These are phyloP conservation scores for Sonneratia caseolaris DNA, from an alignment of 345 rosid genomes.

Conservation along the genomic window DNA sequence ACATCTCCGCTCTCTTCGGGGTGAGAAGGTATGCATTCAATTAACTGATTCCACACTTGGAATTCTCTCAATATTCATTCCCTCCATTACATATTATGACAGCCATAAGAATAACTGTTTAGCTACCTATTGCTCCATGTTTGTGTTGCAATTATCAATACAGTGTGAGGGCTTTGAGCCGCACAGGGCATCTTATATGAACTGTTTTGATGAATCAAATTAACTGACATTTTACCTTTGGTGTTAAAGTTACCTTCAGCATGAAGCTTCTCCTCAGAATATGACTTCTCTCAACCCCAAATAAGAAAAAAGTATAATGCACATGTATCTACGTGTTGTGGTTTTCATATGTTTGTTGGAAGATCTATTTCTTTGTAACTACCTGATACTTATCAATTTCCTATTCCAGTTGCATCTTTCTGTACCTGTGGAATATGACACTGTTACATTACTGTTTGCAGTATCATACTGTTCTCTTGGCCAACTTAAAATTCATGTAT, in stretches of 20 bases:
- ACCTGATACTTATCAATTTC: neutral
- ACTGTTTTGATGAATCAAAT: neutral
- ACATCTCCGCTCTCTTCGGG: constrained; percentile 69
- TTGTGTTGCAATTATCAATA: neutral
- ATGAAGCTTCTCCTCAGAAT: neutral
- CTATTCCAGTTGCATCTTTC: neutral
- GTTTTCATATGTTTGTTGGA: neutral
- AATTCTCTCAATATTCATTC: neutral
- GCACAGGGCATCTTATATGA: neutral
- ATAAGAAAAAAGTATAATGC: neutral
- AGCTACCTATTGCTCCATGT: too few relatives aligned
- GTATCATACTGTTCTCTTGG: neutral
- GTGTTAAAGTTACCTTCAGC: neutral
- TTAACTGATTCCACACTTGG: neutral
- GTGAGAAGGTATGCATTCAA: constrained; percentile 58
- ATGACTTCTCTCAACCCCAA: neutral
- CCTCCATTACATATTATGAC: neutral
- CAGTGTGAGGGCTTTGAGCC: neutral
- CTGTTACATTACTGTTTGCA: neutral
- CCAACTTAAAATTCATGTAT: too few relatives aligned
- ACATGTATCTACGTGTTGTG: too few relatives aligned
- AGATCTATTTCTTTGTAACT: neutral
- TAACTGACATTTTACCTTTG: neutral
- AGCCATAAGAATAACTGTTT: neutral
- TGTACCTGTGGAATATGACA: neutral